A percentile compares a stretch with the other conserved stretches of the same genome.
Evolutionary conservation across 2,329 filamentous ascomycete species (phyloP).

Genomic region (Fusarium pseudoanthophilum): DNA sequence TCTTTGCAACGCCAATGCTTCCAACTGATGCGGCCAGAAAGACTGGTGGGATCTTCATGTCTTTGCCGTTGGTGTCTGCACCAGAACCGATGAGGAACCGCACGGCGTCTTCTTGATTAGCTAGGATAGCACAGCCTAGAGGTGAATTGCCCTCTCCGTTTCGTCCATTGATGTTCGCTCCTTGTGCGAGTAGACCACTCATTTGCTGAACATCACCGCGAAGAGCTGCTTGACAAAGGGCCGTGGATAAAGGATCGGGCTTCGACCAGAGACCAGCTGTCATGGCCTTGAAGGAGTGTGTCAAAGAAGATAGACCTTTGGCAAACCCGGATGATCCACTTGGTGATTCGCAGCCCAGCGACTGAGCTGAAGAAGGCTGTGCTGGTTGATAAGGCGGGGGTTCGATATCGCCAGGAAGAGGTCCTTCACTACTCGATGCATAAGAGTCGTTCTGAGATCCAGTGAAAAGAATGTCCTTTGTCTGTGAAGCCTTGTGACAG

Average conservation of each 20-base stretch:
- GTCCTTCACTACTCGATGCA: slow-evolving; percentile 31
- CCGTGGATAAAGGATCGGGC: slow-evolving; percentile 52
- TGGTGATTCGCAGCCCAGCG: slow-evolving; percentile 1
- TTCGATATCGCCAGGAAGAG: slow-evolving; percentile 14
- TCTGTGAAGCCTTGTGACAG: slow-evolving; percentile 27
- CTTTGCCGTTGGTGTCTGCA: slow-evolving; percentile 40
- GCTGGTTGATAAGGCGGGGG: slow-evolving; percentile 43
- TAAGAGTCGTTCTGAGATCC: neutral
- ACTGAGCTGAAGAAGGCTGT: slow-evolving; percentile 23
- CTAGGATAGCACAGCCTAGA: slow-evolving; percentile 49
- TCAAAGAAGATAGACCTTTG: slow-evolving; percentile 45
- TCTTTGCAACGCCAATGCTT: slow-evolving; percentile 41
- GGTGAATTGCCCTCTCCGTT: slow-evolving; percentile 51
- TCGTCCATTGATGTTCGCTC: slow-evolving; percentile 51
- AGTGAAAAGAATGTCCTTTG: slow-evolving; percentile 31
- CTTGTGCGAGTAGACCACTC: slow-evolving; percentile 48
- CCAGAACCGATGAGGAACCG: slow-evolving; percentile 49
- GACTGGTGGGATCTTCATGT: slow-evolving; percentile 47
- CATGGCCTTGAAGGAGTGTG: slow-evolving; percentile 51
- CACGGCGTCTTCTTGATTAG: slow-evolving; percentile 47
- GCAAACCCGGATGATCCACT: slow-evolving; percentile 28
- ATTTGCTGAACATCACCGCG: slow-evolving; percentile 50
- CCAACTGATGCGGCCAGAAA: slow-evolving; percentile 49
- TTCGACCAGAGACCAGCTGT: slow-evolving; percentile 47
- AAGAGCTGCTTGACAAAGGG: slow-evolving; percentile 50